phyloP scores from a whole-genome alignment of 176 grass and related monocot species.

The Alloteropsis semialata region DNA sequence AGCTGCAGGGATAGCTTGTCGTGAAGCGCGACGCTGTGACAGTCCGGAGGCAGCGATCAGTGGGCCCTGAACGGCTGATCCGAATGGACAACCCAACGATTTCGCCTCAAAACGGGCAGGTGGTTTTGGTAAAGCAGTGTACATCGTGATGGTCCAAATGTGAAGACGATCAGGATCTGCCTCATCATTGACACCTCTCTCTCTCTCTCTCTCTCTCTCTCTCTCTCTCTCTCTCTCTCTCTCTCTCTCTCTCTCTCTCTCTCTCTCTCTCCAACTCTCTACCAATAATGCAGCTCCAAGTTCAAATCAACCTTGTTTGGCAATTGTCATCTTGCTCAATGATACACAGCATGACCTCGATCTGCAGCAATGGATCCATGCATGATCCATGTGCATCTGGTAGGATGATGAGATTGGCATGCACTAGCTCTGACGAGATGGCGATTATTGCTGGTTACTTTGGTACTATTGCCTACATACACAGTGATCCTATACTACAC shows the following conservation, averaged over 20 bases:
- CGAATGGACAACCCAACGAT: constrained; percentile 18
- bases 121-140: constrained; percentile 6
- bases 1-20: not conserved
- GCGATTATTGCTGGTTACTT: no score
- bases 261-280: not conserved
- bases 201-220: not conserved
- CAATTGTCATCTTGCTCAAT: not conserved
- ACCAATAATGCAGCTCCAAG: not conserved
- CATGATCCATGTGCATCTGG: no score
- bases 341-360: no score
- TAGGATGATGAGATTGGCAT: no score
- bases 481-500: no score
- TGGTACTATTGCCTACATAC: no score
- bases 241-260: not conserved
- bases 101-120: not conserved
- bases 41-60: not conserved
- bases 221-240: not conserved
- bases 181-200: not conserved
- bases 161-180: not conserved
- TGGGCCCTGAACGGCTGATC: not conserved
- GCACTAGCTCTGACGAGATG: no score
- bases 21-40: not conserved
- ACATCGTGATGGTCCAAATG: constrained; percentile 7
- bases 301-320: not conserved
- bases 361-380: not conserved